Percentiles rank a stretch among this genome's conserved stretches.
Evolutionary conservation across 1,284 basidiomycete species (phyloP).

Genomic region (Apiotrichum sp.): DNA sequence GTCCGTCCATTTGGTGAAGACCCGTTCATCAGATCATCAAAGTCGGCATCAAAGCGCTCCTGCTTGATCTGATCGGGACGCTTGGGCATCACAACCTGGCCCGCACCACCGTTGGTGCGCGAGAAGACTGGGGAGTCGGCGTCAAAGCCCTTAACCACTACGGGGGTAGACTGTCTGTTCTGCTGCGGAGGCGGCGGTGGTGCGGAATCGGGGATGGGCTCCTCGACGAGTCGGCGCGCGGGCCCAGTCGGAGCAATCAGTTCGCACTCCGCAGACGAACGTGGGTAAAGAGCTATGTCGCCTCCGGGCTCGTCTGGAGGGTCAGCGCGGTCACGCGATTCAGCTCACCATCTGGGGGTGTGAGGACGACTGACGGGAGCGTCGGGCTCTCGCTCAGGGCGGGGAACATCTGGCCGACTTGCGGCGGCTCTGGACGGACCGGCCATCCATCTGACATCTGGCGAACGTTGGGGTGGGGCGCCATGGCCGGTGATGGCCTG

Average conservation of each 20-base stretch:
- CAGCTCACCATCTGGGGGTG: slow-evolving; percentile 12
- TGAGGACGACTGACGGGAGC: slow-evolving; percentile 10
- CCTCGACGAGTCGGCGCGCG: background rate
- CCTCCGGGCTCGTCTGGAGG: slow-evolving; percentile 9
- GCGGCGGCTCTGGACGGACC: too few relatives aligned
- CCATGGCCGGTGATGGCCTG: background rate
- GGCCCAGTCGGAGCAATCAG: background rate
- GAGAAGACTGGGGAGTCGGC: background rate
- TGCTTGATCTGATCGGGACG: background rate
- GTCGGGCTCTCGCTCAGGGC: background rate
- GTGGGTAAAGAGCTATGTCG: slow-evolving; percentile 12
- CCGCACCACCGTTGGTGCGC: background rate
- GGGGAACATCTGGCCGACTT: too few relatives aligned
- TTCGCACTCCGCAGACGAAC: slow-evolving; percentile 1
- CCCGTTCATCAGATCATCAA: background rate
- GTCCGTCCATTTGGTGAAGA: background rate
- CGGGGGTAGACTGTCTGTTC: too few relatives aligned
- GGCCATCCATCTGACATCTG: background rate
- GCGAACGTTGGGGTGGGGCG: background rate
- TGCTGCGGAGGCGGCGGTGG: too few relatives aligned
- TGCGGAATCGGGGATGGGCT: background rate
- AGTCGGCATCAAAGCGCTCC: slow-evolving; percentile 5
- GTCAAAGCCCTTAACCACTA: too few relatives aligned
- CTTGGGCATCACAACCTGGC: background rate
- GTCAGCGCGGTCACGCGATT: background rate